Base-by-base conservation (phyloP, 192 early-diverging fungal genomes). In the Dispira parvispora region DNA sequence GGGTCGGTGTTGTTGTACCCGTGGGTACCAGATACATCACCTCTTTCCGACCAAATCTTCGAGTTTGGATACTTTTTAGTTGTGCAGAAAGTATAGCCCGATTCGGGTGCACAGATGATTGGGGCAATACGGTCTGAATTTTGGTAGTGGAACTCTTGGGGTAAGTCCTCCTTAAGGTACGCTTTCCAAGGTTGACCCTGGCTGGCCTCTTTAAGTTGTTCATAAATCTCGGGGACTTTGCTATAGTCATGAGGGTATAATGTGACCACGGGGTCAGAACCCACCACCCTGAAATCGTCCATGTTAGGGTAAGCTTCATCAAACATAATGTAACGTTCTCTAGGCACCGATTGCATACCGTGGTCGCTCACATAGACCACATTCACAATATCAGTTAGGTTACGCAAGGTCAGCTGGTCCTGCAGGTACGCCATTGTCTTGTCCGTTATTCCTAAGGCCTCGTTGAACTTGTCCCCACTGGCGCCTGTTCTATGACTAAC, bases 321-420 rank as follows among this genome's bases (percentile, higher is more conserved):
- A 65, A 82, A 91, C 44, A 94, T 82, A 28, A 82, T 75, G 45
- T 79, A 38, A 38, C 6, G 68, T 8, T 72, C 60, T 27, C 46
- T 65, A 27, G 73, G 70, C 0, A 73, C 68, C 45, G 74, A 73
- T 0, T 84, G 70, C 93, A 96, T 96, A 8, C 93, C 93, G 46
- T 96, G 93, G 68, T 96, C 93, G 65, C 88, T 90, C 45, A 84
- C 76, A 46, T 84, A 61, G 56, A 76, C 62, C 2, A 92, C 43
- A 65, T 92, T 85, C 28, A 90, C 84, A 14, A 76, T 65, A 14
- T 78, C 44, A 12, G 78, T 74, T 63, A 89, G 68, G 46, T 82
- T 77, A 25, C 86, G 80, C 11, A 63, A 52, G 8, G 54, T 71
- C 0, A 94, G 63, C 16, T 78, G 81, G 0, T 66, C 43, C 45